Evolutionary conservation across 2,329 filamentous ascomycete species (phyloP), one percentile per base, ranked within the genome.

Genomic region (Trichoderma sp.): DNA sequence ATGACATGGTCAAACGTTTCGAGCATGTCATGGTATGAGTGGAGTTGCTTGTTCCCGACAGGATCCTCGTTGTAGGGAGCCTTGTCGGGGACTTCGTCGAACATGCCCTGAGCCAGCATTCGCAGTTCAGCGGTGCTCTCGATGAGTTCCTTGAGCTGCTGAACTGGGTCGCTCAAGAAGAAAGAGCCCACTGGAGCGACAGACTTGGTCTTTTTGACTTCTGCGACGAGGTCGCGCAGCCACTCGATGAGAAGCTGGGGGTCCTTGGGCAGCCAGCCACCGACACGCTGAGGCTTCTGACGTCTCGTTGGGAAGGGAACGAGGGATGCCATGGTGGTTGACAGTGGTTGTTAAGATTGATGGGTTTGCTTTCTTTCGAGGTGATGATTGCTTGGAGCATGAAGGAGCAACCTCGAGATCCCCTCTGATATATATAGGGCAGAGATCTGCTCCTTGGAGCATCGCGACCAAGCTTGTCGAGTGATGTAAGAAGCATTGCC

Each of bases 61-160:
- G 66, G 66, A 7, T 69, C 58, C 15, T 60, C 30, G 7, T 68
- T 66, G 47, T 71, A 72, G 1, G 71, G 70, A 1, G 56, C 43
- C 48, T 72, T 70, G 63, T 68, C 51, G 9, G 71, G 71, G 4
- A 71, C 64, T 43, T 72, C 71, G 7, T 67, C 55, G 39, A 70
- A 67, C 69, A 70, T 70, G 45, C 67, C 67, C 1, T 67, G 64
- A 44, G 69, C 71, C 57, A 69, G 54, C 70, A 72, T 72, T 5
- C 71, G 69, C 28, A 72, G 68, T 28, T 70, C 66, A 3, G 67
- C 45, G 0, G 44, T 67, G 57, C 70, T 68, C 19, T 69, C 67
- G 2, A 67, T 69, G 0, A 70, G 58, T 0, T 64, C 24, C 26
- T 58, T 56, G 39, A 70, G 61, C 3, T 67, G 14, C 24, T 62